Evolutionary conservation across 2,329 filamentous ascomycete species (phyloP).

Genomic region (Talaromyces sp.): DNA sequence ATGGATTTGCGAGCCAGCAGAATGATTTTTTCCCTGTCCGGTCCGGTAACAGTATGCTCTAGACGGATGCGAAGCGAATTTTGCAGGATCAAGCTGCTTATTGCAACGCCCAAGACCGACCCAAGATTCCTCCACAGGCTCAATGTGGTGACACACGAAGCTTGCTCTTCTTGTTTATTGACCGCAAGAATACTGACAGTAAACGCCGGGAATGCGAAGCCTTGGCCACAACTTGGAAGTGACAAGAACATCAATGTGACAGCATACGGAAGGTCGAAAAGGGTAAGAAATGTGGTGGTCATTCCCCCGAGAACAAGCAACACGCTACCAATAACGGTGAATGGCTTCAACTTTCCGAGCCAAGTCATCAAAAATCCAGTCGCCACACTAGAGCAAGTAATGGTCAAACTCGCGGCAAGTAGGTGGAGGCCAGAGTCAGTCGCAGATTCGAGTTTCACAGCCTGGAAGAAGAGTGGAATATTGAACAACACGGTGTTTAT

Average conservation of each 20-base stretch:
- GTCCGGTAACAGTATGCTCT: slow-evolving; percentile 51
- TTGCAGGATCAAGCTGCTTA: slow-evolving; percentile 66
- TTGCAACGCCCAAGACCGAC: slow-evolving; percentile 66
- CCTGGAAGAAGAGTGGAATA: slow-evolving; percentile 70
- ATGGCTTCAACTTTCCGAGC: slow-evolving; percentile 55
- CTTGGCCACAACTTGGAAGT: slow-evolving; percentile 53
- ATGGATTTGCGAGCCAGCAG: slow-evolving; percentile 46
- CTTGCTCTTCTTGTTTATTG: slow-evolving; percentile 56
- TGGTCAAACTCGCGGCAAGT: slow-evolving; percentile 55
- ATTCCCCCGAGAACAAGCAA: slow-evolving; percentile 48
- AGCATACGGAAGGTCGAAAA: slow-evolving; percentile 43
- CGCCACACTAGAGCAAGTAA: slow-evolving; percentile 49
- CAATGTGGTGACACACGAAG: slow-evolving; percentile 64
- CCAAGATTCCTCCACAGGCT: slow-evolving; percentile 67
- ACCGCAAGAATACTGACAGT: slow-evolving; percentile 59
- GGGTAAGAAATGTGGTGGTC: slow-evolving; percentile 44
- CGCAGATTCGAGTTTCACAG: slow-evolving; percentile 62
- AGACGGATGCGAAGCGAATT: slow-evolving; percentile 61
- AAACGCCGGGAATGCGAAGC: slow-evolving; percentile 59
- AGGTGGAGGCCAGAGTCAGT: slow-evolving; percentile 69
- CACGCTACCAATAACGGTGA: slow-evolving; percentile 47
- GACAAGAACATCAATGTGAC: slow-evolving; percentile 54
- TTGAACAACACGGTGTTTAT: slow-evolving; percentile 60
- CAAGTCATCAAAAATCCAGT: slow-evolving; percentile 59
- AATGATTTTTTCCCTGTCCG: slow-evolving; percentile 50